Evolutionary conservation across 768 basidiomycete genomes (phyloP).

Genomic region (Trametes cingulata): DNA sequence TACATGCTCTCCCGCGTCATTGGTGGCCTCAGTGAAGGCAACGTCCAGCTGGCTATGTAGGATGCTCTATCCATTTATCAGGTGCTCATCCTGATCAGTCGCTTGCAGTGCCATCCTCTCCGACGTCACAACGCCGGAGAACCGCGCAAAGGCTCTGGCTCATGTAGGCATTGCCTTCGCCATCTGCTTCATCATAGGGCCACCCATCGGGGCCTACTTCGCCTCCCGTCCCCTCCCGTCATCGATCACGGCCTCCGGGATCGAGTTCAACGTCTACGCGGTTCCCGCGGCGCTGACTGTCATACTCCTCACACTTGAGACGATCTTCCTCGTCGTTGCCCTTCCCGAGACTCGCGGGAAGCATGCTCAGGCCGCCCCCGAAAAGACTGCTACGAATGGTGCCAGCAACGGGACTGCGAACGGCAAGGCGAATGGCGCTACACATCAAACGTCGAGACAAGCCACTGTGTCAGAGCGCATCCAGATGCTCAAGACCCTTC

Average conservation of each 20-base stretch:
- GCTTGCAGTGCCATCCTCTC: constrained; percentile 82
- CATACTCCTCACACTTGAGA: constrained; percentile 75
- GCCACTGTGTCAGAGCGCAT: constrained; percentile 51
- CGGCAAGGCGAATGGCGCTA: constrained; percentile 24
- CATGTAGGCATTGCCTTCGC: constrained; percentile 96
- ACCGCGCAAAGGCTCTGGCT: constrained; percentile 83
- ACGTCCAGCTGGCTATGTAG: constrained; percentile 94
- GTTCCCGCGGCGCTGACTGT: constrained; percentile 86
- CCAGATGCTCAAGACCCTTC: constrained; percentile 55
- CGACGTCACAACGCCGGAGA: constrained; percentile 80
- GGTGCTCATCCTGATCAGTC: neutral
- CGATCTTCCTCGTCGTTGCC: constrained; percentile 67
- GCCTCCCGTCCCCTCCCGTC: constrained; percentile 79
- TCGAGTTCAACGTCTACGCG: constrained; percentile 86
- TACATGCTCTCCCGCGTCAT: constrained; percentile 89
- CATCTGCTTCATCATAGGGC: constrained; percentile 90
- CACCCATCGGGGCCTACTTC: constrained; percentile 95
- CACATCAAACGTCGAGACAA: constrained; percentile 10
- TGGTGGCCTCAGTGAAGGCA: constrained; percentile 94
- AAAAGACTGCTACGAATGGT: constrained; percentile 26
- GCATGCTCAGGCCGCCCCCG: constrained; percentile 24
- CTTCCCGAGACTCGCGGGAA: constrained; percentile 86
- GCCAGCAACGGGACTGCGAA: constrained; percentile 24
- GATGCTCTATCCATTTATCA: constrained; percentile 33
- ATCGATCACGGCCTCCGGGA: constrained; percentile 51